These are phyloP conservation scores for Chlorella vulgaris DNA, from an alignment of 139 green algal genomes.

Conservation along the genomic window DNA sequence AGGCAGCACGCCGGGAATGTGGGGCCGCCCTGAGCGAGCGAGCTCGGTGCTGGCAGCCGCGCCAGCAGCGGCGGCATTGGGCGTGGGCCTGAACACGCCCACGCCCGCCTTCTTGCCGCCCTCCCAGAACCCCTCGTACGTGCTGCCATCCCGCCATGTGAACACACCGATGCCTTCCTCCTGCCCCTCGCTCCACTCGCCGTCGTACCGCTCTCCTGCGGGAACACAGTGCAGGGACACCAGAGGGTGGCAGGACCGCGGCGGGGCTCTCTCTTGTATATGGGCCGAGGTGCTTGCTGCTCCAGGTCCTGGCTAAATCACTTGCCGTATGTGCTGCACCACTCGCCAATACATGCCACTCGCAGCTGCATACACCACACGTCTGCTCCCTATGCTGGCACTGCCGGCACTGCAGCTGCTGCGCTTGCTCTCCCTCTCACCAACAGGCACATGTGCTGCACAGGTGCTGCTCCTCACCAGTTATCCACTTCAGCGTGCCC, in stretches of 20 bases:
- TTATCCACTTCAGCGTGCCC: conserved; percentile 69
- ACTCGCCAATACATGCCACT: not conserved
- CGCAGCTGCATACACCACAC: too few species aligned
- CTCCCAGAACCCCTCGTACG: conserved; percentile 70
- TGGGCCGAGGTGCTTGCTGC: too few species aligned
- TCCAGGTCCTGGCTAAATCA: too few species aligned
- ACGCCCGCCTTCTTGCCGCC: conserved; percentile 64
- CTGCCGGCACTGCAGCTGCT: too few species aligned
- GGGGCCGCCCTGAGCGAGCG: not conserved
- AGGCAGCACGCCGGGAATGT: not conserved
- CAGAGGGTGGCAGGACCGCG: too few species aligned
- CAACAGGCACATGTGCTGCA: not conserved
- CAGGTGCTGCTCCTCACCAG: conserved; percentile 54
- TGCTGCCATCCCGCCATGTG: conserved; percentile 59
- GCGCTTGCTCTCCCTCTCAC: too few species aligned
- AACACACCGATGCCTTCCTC: conserved; percentile 70
- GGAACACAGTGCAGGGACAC: not conserved
- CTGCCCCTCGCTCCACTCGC: conserved; percentile 67
- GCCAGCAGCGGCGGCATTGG: not conserved
- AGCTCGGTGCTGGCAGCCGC: not conserved
- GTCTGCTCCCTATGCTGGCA: too few species aligned
- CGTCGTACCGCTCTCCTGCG: conserved; percentile 71
- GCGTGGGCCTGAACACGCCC: conserved; percentile 58
- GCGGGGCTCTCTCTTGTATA: too few species aligned
- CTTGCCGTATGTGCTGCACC: conserved; percentile 5